These are phyloP conservation scores for Candida easanensis DNA, from an alignment of 805 yeast species.

Conservation along the genomic window DNA sequence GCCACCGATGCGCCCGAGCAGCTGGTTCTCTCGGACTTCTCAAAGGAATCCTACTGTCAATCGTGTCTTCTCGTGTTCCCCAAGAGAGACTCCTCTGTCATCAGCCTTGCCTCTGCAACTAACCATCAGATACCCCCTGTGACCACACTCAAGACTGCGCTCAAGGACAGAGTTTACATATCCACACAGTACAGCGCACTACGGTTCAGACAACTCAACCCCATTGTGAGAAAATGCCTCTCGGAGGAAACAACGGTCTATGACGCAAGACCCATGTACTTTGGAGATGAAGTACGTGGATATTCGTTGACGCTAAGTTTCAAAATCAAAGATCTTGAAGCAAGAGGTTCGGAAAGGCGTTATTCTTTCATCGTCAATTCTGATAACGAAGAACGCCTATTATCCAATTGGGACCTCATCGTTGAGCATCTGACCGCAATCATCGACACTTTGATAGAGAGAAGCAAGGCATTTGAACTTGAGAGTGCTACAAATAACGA, in stretches of 20 bases:
- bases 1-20: conserved; percentile 24
- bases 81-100: conserved; percentile 14
- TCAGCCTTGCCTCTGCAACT: conserved; percentile 6
- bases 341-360: conserved; percentile 72
- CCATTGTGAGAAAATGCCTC: conserved; percentile 59
- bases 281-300: conserved; percentile 62
- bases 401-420: conserved; percentile 55
- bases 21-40: conserved; percentile 36
- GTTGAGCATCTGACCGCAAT: conserved; percentile 38
- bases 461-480: conserved; percentile 28
- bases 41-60: conserved; percentile 50
- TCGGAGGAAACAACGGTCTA: conserved; percentile 66
- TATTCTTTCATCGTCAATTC: conserved; percentile 58
- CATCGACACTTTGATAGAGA: conserved; percentile 37
- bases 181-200: conserved; percentile 62
- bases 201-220: conserved; percentile 52
- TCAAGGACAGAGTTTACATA: conserved; percentile 32
- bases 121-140: conserved; percentile 29
- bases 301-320: conserved; percentile 58
- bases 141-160: conserved; percentile 32
- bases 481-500: conserved; percentile 36
- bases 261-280: conserved; percentile 56
- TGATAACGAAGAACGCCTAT: conserved; percentile 49
- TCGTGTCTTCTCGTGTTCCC: conserved; percentile 62
- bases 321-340: conserved; percentile 59